Evolutionary conservation across 75 land plant species (phyloP), one percentile per base, ranked within the genome.

Genomic region (Azolla pinnata): DNA sequence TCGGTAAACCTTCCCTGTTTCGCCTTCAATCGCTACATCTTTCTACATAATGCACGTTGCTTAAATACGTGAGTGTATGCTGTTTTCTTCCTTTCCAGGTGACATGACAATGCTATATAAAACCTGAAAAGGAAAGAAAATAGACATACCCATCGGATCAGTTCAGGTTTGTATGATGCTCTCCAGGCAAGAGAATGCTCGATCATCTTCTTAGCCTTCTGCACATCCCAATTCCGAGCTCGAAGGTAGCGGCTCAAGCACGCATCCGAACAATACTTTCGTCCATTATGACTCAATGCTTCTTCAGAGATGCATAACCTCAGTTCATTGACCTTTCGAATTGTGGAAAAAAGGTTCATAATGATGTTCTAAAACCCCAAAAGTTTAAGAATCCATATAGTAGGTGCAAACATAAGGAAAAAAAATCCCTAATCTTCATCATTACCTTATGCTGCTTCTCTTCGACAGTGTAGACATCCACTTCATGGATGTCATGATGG

Each of bases 101-200:
- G n/a, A n/a, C n/a, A n/a, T n/a, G 16, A 46, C 16, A 10, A 5
- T 4, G 42, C 33, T 19, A 10, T 26, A 33, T 19, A 44, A 0
- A 16, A 2, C 18, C 28, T 5, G 21, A 42, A 58, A 33, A 4
- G 16, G 18, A 19, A 2, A 46, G 26, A 20, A 59, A 29, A 55
- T 18, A 65, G 9, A 23, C 35, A 59, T 67, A 89, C 96, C 96
- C 97, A 92, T 58, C 81, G 81, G 25, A 92, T 81, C 35, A 85
- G 90, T 59, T 88, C 97, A 12, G 97, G 97, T 62, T 79, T 88
- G 53, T 70, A 92, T 4, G 71, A 57, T 44, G 82, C 70, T 64
- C 96, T 73, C 97, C 97, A 92, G 42, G 71, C 77, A 5, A 88
- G 48, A 4, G 90, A 61, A 14, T 92, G 90, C 28, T 86, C 84